Evolutionary conservation across 2,329 filamentous ascomycete species (phyloP).

Genomic region (Fusarium xyrophilum): DNA sequence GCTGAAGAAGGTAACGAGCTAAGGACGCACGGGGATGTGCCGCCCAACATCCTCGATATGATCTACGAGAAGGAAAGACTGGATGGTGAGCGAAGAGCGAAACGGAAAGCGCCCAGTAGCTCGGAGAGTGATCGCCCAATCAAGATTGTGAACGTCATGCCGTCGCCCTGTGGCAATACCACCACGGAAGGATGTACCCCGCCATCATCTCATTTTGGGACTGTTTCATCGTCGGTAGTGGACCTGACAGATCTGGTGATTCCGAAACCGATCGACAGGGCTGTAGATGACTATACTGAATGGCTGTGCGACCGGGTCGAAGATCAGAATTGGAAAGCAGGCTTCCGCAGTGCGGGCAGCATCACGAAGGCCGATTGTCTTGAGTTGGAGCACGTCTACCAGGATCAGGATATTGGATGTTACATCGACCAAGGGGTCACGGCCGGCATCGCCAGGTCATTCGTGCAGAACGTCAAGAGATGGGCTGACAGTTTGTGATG

Average conservation of each 20-base stretch:
- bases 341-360: slow-evolving; percentile 5
- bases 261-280: slow-evolving; percentile 10
- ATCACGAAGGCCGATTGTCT: background rate
- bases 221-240: background rate
- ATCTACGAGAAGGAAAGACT: slow-evolving; percentile 12
- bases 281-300: slow-evolving; percentile 10
- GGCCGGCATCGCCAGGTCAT: too few relatives aligned
- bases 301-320: slow-evolving; percentile 10
- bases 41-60: slow-evolving; percentile 12
- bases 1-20: slow-evolving; percentile 2
- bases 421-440: too few relatives aligned
- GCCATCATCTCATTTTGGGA: background rate
- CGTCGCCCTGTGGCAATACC: slow-evolving; percentile 3
- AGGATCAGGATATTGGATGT: too few relatives aligned
- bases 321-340: slow-evolving; percentile 1
- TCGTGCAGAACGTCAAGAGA: too few relatives aligned
- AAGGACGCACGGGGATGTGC: background rate
- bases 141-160: slow-evolving; percentile 11
- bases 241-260: slow-evolving; percentile 5
- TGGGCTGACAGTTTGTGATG: too few relatives aligned
- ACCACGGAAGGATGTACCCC: background rate
- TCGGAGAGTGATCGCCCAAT: slow-evolving; percentile 11
- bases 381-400: too few relatives aligned
- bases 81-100: background rate
- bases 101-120: background rate